Percentiles rank a stretch among this genome's conserved stretches.
Evolutionary conservation across 2,329 filamentous ascomycete species (phyloP).

Genomic region (Nigrospora sphaerica): DNA sequence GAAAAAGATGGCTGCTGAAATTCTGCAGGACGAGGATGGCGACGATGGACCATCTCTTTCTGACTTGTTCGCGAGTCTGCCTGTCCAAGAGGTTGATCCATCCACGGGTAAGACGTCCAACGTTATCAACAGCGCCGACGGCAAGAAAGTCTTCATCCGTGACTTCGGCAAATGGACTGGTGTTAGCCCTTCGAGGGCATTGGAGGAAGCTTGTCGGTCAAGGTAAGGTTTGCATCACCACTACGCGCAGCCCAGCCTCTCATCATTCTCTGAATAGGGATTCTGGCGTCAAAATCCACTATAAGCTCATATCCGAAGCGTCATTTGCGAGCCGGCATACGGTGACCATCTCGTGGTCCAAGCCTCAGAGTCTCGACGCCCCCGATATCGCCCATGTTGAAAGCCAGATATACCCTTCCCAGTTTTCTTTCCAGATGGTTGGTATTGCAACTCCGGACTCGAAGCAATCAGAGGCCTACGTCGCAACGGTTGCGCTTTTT

Average conservation of each 20-base stretch:
- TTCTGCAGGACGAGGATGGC: slow-evolving; percentile 48
- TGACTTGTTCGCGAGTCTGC: slow-evolving; percentile 53
- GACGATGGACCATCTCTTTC: slow-evolving; percentile 43
- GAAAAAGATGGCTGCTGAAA: slow-evolving; percentile 49
- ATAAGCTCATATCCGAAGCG: slow-evolving; percentile 63
- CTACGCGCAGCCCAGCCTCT: too few species aligned
- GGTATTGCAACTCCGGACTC: slow-evolving; percentile 65
- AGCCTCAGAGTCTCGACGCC: slow-evolving; percentile 48
- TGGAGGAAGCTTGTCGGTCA: slow-evolving; percentile 84
- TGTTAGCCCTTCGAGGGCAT: slow-evolving; percentile 63
- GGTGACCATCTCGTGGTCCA: slow-evolving; percentile 72
- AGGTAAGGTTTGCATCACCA: slow-evolving; percentile 38
- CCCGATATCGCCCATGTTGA: slow-evolving; percentile 35
- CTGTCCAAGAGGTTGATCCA: slow-evolving; percentile 52
- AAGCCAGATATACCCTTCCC: slow-evolving; percentile 36
- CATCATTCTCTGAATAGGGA: slow-evolving; percentile 44
- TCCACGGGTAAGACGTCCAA: slow-evolving; percentile 51
- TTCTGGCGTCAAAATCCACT: slow-evolving; percentile 58
- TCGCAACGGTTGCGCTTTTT: slow-evolving; percentile 77
- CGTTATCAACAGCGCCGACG: slow-evolving; percentile 43
- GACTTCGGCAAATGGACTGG: slow-evolving; percentile 84
- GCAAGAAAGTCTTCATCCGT: slow-evolving; percentile 55
- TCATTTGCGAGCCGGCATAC: slow-evolving; percentile 71
- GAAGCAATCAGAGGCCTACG: slow-evolving; percentile 80
- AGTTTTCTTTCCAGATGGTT: slow-evolving; percentile 66